These are phyloP conservation scores for Acacia confusa DNA, from an alignment of 306 rosid species.

Conservation along the genomic window DNA sequence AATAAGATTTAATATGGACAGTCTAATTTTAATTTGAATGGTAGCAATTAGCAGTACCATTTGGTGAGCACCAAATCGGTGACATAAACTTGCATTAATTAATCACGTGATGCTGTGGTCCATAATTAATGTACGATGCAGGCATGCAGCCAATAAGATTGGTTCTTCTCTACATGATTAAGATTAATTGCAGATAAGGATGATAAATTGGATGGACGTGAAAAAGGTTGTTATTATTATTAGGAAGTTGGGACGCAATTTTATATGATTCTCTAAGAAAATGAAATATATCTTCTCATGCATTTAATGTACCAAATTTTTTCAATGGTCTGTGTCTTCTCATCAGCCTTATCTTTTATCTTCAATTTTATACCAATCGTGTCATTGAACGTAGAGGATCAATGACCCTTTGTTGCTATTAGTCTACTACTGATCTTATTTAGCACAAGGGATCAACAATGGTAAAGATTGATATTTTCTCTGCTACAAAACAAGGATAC, in stretches of 20 bases:
- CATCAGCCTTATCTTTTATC: no score
- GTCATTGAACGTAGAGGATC: no score
- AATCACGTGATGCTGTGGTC: neutral
- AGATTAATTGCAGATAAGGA: neutral
- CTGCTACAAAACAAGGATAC: no score
- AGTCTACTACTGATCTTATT: no score
- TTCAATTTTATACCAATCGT: no score
- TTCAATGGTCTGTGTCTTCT: neutral
- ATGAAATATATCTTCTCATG: neutral
- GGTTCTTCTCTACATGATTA: neutral
- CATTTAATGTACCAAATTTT: no score
- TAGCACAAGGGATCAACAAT: no score
- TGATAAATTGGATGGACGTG: neutral
- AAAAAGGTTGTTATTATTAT: neutral
- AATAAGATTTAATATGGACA: neutral
- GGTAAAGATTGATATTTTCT: no score
- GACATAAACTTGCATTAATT: neutral
- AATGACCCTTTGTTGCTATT: no score
- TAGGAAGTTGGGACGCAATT: neutral
- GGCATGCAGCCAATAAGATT: neutral
- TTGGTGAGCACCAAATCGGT: neutral
- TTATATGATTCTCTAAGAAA: neutral
- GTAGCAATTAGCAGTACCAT: neutral
- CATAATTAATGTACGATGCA: neutral
- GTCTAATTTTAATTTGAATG: neutral